A percentile compares a stretch with the other conserved stretches of the same genome.
Evolutionary conservation across 2,329 filamentous ascomycete genomes (phyloP).

Genomic region (Sphaceloma murrayae): DNA sequence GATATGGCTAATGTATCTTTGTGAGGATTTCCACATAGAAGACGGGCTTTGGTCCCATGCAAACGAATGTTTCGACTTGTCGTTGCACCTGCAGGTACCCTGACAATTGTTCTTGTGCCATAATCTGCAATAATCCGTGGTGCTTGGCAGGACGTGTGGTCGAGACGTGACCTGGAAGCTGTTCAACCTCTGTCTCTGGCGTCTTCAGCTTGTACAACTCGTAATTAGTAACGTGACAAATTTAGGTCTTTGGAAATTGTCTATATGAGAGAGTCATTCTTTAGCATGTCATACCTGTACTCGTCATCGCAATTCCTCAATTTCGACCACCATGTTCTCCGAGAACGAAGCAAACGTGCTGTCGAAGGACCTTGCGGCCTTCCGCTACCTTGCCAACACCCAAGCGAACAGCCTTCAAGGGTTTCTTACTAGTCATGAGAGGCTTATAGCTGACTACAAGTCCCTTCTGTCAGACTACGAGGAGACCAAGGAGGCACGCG

Average conservation of each 20-base stretch:
- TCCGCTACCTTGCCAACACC: conserved; percentile 16
- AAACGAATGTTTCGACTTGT: not conserved
- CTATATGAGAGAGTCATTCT: conserved; percentile 9
- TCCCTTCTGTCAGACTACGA: conserved; percentile 49
- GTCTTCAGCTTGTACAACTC: not conserved
- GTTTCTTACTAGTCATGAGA: conserved; percentile 17
- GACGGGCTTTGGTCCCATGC: not conserved
- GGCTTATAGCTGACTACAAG: conserved; percentile 46
- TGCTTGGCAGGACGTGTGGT: too few species aligned
- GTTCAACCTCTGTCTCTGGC: conserved; percentile 1
- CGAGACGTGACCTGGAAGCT: too few species aligned
- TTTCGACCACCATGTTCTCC: conserved; percentile 1
- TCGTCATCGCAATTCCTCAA: not conserved
- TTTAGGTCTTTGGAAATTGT: not conserved
- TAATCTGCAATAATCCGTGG: not conserved
- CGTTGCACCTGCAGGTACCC: conserved; percentile 4
- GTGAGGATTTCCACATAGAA: conserved; percentile 9
- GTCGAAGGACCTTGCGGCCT: conserved; percentile 10
- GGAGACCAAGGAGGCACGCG: conserved; percentile 44
- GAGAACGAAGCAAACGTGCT: conserved; percentile 10
- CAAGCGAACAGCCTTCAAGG: conserved; percentile 11
- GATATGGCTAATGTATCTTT: conserved; percentile 8
- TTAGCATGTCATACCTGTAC: not conserved
- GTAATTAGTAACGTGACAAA: conserved; percentile 8
- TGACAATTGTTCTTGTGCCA: not conserved